These are phyloP conservation scores for Agarophyton chilense DNA, from an alignment of 23 red algal species.

Conservation along the genomic window DNA sequence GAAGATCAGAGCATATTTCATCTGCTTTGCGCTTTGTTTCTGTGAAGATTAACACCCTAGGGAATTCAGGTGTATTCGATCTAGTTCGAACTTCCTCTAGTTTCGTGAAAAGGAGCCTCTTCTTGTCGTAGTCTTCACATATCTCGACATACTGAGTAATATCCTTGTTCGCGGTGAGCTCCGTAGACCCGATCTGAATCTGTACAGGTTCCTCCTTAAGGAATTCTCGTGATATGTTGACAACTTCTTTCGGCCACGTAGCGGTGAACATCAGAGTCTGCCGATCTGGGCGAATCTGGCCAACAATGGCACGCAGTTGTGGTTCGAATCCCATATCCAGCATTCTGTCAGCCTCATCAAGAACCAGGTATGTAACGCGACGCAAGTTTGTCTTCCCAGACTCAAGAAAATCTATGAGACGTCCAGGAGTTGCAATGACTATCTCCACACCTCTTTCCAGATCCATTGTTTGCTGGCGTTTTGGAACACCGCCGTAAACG, in stretches of 20 bases:
- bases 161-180: constrained; percentile 90
- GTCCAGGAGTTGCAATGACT: constrained; percentile 93
- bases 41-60: constrained; percentile 80
- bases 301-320: constrained; percentile 92
- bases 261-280: constrained; percentile 99
- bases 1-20: constrained; percentile 75
- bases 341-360: constrained; percentile 98
- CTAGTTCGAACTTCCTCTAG: constrained; percentile 58
- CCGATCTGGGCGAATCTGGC: constrained; percentile 92
- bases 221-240: constrained; percentile 87
- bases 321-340: constrained; percentile 99
- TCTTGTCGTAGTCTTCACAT: constrained; percentile 85
- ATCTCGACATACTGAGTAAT: constrained; percentile 89
- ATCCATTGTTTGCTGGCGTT: constrained; percentile 77
- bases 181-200: constrained; percentile 84
- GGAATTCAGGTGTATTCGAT: constrained; percentile 49
- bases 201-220: constrained; percentile 88
- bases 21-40: constrained; percentile 94
- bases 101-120: constrained; percentile 61
- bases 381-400: constrained; percentile 86
- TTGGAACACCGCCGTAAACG: constrained; percentile 91
- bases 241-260: constrained; percentile 95
- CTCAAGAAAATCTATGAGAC: constrained; percentile 95
- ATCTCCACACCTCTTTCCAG: constrained; percentile 91
- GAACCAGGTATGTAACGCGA: constrained; percentile 95